Base-by-base conservation (phyloP, 768 basidiomycete species). In the Boletus bicolor region DNA sequence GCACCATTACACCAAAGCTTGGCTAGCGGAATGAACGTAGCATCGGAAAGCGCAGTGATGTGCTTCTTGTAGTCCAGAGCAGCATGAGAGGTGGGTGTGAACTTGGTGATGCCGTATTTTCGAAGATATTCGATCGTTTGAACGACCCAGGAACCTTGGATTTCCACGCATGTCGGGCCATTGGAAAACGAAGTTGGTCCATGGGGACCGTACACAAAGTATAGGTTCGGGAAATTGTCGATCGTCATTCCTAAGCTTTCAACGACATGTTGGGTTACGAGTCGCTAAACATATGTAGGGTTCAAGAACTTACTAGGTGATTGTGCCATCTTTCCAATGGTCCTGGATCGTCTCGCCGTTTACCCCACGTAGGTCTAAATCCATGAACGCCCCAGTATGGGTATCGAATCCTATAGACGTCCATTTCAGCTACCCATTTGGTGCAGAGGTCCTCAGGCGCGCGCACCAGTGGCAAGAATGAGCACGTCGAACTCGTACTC, bases 151-250 rank as follows among this genome's bases (percentile, higher is more conserved):
- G 38, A 8, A 0, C 53, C 47, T 26, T 56, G 51, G 0, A 63
- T 7, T 41, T 66, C 43, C n/a, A 47, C 5, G 38, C 54, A 59
- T 17, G 58, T 55, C 4, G 61, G 56, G 3, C 44, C 60, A 7
- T 54, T 59, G 37, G 46, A 58, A 24, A 49, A 39, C 3, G 45
- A 48, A 0, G 36, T 59, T 3, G 63, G 63, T 24, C 53, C 59
- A 4, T 61, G 63, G 3, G 63, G 55, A 21, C 59, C 59, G 10
- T 64, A 44, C 34, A 51, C 53, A 19, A 61, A 57, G 41, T 28
- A 64, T 1, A 64, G 55, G 42, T 58, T 62, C 26, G 51, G 60
- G 49, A 65, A 55, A 12, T 61, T 61, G 9, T 61, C 54, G n/a
- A 61, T 57, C 19, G 60, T 34, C 59, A 60, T 38, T 9, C 59